These are phyloP conservation scores for Penicillium psychrofluorescens DNA, from an alignment of 495 filamentous ascomycete genomes.

Conservation along the genomic window DNA sequence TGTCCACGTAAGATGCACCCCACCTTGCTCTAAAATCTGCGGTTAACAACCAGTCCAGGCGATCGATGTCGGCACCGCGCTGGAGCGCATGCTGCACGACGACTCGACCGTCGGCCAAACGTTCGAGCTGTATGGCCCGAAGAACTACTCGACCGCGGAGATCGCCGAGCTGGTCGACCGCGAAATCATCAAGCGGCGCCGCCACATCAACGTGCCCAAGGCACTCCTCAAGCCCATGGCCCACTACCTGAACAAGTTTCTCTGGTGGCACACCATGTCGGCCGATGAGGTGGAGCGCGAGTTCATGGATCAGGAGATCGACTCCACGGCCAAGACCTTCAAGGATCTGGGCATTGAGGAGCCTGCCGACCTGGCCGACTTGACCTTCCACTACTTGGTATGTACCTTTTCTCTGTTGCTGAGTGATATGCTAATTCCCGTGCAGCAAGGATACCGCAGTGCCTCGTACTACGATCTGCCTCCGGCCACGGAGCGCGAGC, in stretches of 20 bases:
- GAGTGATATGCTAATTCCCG: constrained; percentile 15
- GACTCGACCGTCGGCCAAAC: constrained; percentile 86
- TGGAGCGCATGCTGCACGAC: constrained; percentile 83
- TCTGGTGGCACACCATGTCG: constrained; percentile 84
- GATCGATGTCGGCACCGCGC: constrained; percentile 79
- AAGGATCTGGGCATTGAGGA: constrained; percentile 78
- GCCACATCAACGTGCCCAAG: constrained; percentile 91
- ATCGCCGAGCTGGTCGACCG: constrained; percentile 81
- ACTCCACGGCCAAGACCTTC: constrained; percentile 89
- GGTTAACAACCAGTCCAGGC: constrained; percentile 38
- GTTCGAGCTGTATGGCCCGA: constrained; percentile 90
- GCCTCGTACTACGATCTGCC: constrained; percentile 83
- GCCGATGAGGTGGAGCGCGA: constrained; percentile 89
- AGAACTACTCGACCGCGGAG: constrained; percentile 82
- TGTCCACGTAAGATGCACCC: constrained; percentile 64
- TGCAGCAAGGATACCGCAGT: constrained; percentile 76
- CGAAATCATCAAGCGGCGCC: constrained; percentile 83
- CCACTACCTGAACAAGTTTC: constrained; percentile 60
- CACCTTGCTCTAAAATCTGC: background rate
- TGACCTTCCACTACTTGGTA: constrained; percentile 91
- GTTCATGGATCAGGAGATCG: constrained; percentile 90
- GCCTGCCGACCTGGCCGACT: constrained; percentile 70
- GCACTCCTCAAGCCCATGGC: constrained; percentile 62
- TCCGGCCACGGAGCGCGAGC: constrained; percentile 89
- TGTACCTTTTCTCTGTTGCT: constrained; percentile 26